Evolutionary conservation across 164 flowering plant genomes (phyloP).

Genomic region (Vitis amurensis): DNA sequence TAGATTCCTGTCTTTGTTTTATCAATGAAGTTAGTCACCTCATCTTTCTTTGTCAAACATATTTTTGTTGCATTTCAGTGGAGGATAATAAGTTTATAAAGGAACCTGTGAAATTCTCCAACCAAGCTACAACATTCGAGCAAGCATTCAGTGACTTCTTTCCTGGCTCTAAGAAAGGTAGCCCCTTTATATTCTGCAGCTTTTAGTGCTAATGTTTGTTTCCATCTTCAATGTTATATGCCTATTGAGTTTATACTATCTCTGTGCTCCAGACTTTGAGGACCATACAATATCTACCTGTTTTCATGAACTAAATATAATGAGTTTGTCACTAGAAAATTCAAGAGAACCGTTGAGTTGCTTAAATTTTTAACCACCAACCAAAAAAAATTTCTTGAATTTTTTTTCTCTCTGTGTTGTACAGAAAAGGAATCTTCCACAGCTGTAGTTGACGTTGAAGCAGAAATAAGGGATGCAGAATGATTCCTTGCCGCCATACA

Average conservation of each 20-base stretch:
- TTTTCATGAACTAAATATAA: no score
- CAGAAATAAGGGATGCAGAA: constrained; percentile 79
- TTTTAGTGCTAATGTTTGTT: no score
- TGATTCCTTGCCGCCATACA: constrained; percentile 24
- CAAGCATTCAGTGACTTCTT: constrained; percentile 57
- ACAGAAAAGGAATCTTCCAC: constrained; percentile 53
- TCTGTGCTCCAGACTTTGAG: no score
- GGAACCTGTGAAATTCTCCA: constrained; percentile 55
- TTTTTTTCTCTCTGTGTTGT: neutral
- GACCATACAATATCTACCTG: no score
- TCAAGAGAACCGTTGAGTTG: no score
- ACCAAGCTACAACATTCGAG: constrained; percentile 44
- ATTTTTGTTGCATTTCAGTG: constrained; percentile 45
- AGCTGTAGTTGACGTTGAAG: constrained; percentile 79
- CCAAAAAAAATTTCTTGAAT: no score
- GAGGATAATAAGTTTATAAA: constrained; percentile 60
- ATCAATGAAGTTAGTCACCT: no score
- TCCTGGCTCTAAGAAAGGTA: constrained; percentile 59
- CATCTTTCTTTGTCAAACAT: constrained; percentile 3
- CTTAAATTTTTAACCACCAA: no score
- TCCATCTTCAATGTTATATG: no score
- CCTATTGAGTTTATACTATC: no score
- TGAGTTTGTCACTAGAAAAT: no score
- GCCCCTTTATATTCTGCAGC: neutral
- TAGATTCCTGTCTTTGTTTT: no score